Base-by-base conservation (phyloP, 2,329 filamentous ascomycete species). In the Aspergillus caelatus region DNA sequence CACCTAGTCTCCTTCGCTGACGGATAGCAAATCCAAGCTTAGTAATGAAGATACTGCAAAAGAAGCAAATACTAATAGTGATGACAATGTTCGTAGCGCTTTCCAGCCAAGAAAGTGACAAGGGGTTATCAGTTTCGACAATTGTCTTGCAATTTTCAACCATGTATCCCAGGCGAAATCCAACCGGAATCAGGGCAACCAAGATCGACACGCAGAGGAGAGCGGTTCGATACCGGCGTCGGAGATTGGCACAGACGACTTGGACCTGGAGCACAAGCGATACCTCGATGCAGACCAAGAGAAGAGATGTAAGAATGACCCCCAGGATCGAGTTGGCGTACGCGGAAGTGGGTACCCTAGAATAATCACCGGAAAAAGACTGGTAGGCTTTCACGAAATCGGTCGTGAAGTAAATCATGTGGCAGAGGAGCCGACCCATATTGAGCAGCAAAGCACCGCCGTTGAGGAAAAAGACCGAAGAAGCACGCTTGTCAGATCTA, bases 391-490 rank as follows among this genome's bases (percentile, higher is more conserved):
- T 81, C 68, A 84, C 80, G 69, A 87, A 89, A 4, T 83, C 79
- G 3, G 87, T 87, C 10, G 86, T 85, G 72, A 88, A 89, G 75
- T 85, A 90, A 61, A 87, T 72, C 58, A 70, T 59, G 26, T 74
- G 64, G 61, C 74, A 75, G 23, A 78, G 65, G 50, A 79, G 64
- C 14, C 91, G 88, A 53, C 88, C 75, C 57, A 85, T 79, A 76
- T 90, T 88, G 71, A 88, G 73, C 56, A 85, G 57, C 23, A 96
- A 83, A 16, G 86, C 85, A 28, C 83, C 63, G 23, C 85, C 68
- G 73, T 94, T 93, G 70, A 93, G 80, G 66, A 89, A 72, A 74
- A 91, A 91, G 23, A 92, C 84, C 0, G 82, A 73, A 1, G 89
- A 89, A 58, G 80, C 79, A 64, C 91, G 85, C 74, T 92, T 93